Evolutionary conservation across 495 filamentous ascomycete species (phyloP), one percentile per base, ranked within the genome.

Genomic region (Hyaloscypha hepaticicola): DNA sequence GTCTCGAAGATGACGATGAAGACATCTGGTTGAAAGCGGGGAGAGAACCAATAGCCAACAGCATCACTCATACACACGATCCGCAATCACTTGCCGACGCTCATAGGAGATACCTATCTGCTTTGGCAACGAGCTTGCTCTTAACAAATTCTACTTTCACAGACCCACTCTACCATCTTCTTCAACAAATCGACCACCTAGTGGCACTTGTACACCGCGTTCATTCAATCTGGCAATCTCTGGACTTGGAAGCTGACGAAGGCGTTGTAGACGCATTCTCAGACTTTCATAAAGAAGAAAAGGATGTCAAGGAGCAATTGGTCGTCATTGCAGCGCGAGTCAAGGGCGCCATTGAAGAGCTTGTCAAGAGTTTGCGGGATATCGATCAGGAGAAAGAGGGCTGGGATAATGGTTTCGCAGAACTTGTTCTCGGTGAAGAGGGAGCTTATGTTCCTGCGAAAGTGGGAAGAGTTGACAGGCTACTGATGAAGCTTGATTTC

Each of bases 401-500:
- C 73, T 71, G 77, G 74, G 65, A 77, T 70, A 70, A 75, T 55
- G 74, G 79, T 5, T 68, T 55, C 31, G 66, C 66, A 26, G 61
- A 71, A 25, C 63, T 64, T 6, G 55, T 67, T 21, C 56, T 68
- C 19, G 72, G 73, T 21, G 64, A 75, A 9, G 73, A 75, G 5
- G 79, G 75, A 24, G 72, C 66, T 45, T 92, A 87, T 72, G 80
- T 83, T 58, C 87, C 89, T 7, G 80, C 83, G 60, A 85, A 86
- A 51, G 82, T 87, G 4, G 88, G 87, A 3, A 89, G 91, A 8
- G 85, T 95, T 25, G 90, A 94, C 77, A 79, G 90, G 58, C 77
- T 96, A 72, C 72, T 96, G 51, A 93, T 96, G 90, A 93, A 94
- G 73, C 76, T 96, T 63, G 92, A 95, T 77, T 92, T 91, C 66